These are phyloP conservation scores for Termitomyces sp. DNA, from an alignment of 768 basidiomycete species.

Conservation along the genomic window DNA sequence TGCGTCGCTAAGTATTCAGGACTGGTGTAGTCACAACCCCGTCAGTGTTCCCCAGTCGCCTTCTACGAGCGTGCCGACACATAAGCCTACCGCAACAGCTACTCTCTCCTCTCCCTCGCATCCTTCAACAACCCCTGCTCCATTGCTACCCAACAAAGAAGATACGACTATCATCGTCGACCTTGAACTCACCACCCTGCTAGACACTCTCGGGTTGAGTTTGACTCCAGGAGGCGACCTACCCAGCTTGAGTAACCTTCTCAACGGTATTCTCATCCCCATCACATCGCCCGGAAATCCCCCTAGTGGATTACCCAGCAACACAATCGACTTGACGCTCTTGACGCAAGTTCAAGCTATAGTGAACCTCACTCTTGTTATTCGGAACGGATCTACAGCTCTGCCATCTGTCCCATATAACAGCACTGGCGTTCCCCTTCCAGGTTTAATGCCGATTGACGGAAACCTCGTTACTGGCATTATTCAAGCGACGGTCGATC, in stretches of 20 bases:
- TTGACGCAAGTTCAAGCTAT: conserved; percentile 5
- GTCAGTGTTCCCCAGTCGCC: not conserved
- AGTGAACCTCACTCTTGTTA: conserved; percentile 2
- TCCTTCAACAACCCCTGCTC: not conserved
- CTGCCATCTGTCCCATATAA: conserved; percentile 1
- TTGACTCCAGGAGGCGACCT: not conserved
- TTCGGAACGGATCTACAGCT: conserved; percentile 2
- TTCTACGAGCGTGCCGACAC: not conserved
- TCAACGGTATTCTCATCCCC: not conserved
- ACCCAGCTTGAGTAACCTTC: not conserved
- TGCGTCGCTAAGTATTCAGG: conserved; percentile 4
- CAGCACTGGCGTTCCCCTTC: not conserved
- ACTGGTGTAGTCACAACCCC: conserved; percentile 10
- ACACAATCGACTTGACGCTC: conserved; percentile 2
- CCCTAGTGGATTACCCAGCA: not conserved
- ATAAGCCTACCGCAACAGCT: not conserved
- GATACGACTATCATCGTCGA: conserved; percentile 19
- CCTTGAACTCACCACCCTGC: conserved; percentile 17
- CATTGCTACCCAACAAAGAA: not conserved
- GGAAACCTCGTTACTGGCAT: conserved; percentile 8
- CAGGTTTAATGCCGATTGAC: not conserved
- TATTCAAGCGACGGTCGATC: conserved; percentile 9
- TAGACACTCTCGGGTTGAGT: conserved; percentile 19
- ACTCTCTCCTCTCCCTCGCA: not conserved
- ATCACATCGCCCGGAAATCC: not conserved